Evolutionary conservation across 2,329 filamentous ascomycete genomes (phyloP).

Genomic region (Alternaria sp.): DNA sequence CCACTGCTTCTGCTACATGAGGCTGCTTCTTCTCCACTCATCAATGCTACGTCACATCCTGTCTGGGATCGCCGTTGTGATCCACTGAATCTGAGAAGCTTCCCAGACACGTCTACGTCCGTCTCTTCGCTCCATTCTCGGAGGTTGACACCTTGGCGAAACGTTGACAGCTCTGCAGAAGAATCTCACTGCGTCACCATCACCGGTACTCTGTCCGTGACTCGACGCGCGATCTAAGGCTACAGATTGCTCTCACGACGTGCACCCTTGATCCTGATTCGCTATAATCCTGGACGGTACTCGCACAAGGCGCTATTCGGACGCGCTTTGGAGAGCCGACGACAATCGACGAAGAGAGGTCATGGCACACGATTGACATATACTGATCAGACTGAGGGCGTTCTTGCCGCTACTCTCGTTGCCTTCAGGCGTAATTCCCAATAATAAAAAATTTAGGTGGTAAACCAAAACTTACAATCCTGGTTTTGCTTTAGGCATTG

Average conservation of each 20-base stretch:
- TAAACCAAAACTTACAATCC: slow-evolving; percentile 1
- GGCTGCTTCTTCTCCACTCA: neutral
- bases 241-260: neutral
- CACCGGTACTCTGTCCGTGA: neutral
- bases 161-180: neutral
- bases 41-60: neutral
- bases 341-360: neutral
- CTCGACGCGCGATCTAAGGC: neutral
- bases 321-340: neutral
- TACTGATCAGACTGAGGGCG: neutral
- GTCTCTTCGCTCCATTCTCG: neutral
- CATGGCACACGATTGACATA: neutral
- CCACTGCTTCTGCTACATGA: neutral
- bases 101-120: neutral
- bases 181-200: neutral
- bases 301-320: neutral
- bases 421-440: neutral
- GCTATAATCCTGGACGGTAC: neutral
- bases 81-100: neutral
- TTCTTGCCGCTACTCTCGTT: neutral
- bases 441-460: neutral
- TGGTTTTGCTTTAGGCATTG: slow-evolving; percentile 18
- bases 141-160: slow-evolving; percentile 7
- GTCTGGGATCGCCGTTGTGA: neutral
- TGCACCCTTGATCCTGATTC: neutral